Conservation (phyloP, 2,329 filamentous ascomycete species). For the Apiospora marii region DNA sequence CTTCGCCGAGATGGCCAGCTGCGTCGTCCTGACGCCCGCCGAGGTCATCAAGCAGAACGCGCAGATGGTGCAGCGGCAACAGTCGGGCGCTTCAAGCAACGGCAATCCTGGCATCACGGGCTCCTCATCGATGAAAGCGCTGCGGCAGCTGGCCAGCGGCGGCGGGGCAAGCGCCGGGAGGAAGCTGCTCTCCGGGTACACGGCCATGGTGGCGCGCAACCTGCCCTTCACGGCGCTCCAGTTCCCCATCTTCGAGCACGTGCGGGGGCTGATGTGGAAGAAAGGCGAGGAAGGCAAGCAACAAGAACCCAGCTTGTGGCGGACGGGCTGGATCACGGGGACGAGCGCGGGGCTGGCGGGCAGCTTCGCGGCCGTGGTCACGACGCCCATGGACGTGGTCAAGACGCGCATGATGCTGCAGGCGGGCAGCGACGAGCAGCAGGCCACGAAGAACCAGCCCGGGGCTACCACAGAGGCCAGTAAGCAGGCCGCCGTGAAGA, state of each 20-base stretch:
- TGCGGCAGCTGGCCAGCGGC: slow-evolving; percentile 60
- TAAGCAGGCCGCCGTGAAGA: slow-evolving; percentile 33
- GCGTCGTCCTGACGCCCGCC: slow-evolving; percentile 84
- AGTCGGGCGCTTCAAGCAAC: slow-evolving; percentile 25
- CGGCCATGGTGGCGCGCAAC: slow-evolving; percentile 81
- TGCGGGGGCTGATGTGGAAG: slow-evolving; percentile 67
- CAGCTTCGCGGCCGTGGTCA: slow-evolving; percentile 78
- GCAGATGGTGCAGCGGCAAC: slow-evolving; percentile 70
- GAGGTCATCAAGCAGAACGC: slow-evolving; percentile 95
- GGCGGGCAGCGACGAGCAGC: slow-evolving; percentile 49
- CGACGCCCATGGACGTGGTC: slow-evolving; percentile 87
- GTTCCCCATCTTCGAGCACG: slow-evolving; percentile 80
- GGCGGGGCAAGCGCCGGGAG: slow-evolving; percentile 62
- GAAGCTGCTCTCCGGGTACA: slow-evolving; percentile 75
- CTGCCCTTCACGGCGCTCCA: slow-evolving; percentile 85
- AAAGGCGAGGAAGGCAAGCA: background rate
- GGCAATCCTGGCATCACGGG: slow-evolving; percentile 29
- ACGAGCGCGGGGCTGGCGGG: slow-evolving; percentile 78
- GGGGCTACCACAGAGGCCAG: slow-evolving; percentile 31
- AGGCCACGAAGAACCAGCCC: background rate
- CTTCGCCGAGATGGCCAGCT: slow-evolving; percentile 82
- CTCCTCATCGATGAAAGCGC: slow-evolving; percentile 57
- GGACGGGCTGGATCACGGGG: slow-evolving; percentile 77
- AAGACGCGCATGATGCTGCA: slow-evolving; percentile 90
- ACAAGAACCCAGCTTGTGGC: slow-evolving; percentile 52